Conservation (phyloP, 805 yeast genomes). For the Ogataea haglerorum region DNA sequence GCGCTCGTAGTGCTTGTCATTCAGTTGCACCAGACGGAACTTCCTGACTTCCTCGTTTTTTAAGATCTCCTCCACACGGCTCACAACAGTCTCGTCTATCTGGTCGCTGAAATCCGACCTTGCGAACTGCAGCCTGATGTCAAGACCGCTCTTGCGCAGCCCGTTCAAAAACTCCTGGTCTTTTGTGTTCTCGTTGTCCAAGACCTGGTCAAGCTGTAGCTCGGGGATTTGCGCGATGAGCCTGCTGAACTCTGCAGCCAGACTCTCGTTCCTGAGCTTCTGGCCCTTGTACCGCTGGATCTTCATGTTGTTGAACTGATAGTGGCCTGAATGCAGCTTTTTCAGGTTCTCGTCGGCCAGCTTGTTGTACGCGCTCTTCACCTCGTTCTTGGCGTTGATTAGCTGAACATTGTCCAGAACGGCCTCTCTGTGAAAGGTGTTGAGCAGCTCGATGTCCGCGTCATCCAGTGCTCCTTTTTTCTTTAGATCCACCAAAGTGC, state of each 20-base stretch:
- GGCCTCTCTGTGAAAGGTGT: constrained; percentile 15
- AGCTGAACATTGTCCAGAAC: constrained; percentile 22
- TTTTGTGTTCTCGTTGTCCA: constrained; percentile 9
- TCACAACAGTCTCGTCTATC: constrained; percentile 19
- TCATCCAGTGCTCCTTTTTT: background rate
- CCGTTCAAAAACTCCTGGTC: constrained; percentile 13
- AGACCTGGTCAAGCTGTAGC: constrained; percentile 13
- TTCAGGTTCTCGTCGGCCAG: constrained; percentile 10
- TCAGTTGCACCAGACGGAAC: constrained; percentile 28
- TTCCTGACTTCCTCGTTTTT: constrained; percentile 24
- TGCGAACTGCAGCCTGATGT: constrained; percentile 11
- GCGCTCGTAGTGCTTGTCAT: constrained; percentile 25
- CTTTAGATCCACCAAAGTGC: constrained; percentile 7
- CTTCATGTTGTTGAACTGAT: constrained; percentile 21
- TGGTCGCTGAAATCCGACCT: constrained; percentile 14
- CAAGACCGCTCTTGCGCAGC: constrained; percentile 11
- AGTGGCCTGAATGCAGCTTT: constrained; percentile 15
- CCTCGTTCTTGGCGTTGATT: constrained; percentile 18
- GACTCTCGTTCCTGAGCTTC: constrained; percentile 16
- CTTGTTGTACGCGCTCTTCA: constrained; percentile 18
- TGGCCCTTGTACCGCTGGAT: constrained; percentile 19
- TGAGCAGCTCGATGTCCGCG: constrained; percentile 8
- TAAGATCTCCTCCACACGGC: constrained; percentile 18
- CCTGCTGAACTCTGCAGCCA: constrained; percentile 15
- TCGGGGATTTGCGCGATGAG: constrained; percentile 22